Base-by-base conservation (phyloP, 306 rosid species). In the Vigna mungo region DNA sequence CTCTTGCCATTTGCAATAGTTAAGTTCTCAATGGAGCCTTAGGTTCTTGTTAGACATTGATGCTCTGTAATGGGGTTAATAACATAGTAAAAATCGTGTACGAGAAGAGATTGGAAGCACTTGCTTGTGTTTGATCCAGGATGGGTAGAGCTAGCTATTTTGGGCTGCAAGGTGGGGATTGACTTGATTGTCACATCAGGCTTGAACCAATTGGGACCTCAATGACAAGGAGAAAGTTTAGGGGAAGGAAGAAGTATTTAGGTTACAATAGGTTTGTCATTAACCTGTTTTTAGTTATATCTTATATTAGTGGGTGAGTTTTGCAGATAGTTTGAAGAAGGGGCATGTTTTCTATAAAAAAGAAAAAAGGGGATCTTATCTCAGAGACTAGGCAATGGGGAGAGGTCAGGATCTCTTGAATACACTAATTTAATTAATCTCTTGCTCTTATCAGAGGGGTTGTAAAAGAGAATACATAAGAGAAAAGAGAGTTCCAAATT, bases 341-440 rank as follows among this genome's bases (percentile, higher is more conserved):
- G 64, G 64, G 64, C 39, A 25, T 55, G 62, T 21, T 55, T 34
- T 34, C 8, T 21, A 58, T 27, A 27, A 25, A 58, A 23, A 25
- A 58, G 64, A 23, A 25, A 58, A 56, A 3, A 16, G 63, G 63
- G 39, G 7, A 59, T 13, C 65, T 59, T 59, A 59, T 27, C 65
- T 55, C 61, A 17, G 27, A 16, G 18, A 52, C 12, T 17, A 18
- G 25, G 11, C 2, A 55, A 2, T 10, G 7, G 61, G 32, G 14
- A 55, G 61, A 55, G 32, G 34, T 21, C 36, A 56, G n/a, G n/a
- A 56, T 56, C 63, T 56, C 62, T 25, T 58, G 63, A 58, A 58
- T 58, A 25, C 63, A 58, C n/a, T 58, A 23, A 10, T 58, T 34
- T 12, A 23, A 12, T 12, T 58, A 34, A 58, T 23, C 34, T 58